These are phyloP conservation scores for Knufia fluminis DNA, from an alignment of 2,329 filamentous ascomycete genomes.

Conservation along the genomic window DNA sequence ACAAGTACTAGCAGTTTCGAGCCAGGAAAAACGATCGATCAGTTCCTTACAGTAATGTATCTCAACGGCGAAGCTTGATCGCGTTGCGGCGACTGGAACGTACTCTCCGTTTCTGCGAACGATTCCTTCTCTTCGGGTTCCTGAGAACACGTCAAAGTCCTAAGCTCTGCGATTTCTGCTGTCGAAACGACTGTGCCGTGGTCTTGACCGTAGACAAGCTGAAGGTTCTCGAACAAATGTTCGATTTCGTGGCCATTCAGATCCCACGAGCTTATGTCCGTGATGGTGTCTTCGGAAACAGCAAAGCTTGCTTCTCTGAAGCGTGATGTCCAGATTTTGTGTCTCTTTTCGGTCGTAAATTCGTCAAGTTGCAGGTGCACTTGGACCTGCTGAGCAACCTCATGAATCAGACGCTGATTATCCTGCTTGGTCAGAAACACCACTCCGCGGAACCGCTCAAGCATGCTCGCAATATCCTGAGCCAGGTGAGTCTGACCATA, in stretches of 20 bases:
- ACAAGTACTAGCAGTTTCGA: too few species aligned
- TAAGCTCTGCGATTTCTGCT: constrained; percentile 3
- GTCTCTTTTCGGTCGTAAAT: neutral
- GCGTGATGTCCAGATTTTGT: constrained; percentile 2
- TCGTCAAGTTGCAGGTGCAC: neutral
- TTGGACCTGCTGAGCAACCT: constrained; percentile 2
- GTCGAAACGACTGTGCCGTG: neutral
- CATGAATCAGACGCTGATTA: neutral
- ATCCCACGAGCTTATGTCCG: constrained; percentile 4
- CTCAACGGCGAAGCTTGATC: too few species aligned
- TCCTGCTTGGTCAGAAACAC: constrained; percentile 1
- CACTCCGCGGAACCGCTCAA: constrained; percentile 2
- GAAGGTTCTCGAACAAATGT: constrained; percentile 6
- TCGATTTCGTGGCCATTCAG: constrained; percentile 7
- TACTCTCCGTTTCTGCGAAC: too few species aligned
- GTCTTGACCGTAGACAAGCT: neutral
- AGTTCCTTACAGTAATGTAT: too few species aligned
- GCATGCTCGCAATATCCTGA: neutral
- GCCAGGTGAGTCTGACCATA: neutral
- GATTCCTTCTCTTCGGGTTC: too few species aligned
- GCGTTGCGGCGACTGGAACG: too few species aligned
- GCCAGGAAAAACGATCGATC: too few species aligned
- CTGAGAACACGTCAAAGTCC: neutral
- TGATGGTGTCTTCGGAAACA: neutral
- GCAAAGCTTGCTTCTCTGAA: neutral